Evolutionary conservation across 108 stramenopile genomes (phyloP).

Genomic region (Fragilaria crotonensis): DNA sequence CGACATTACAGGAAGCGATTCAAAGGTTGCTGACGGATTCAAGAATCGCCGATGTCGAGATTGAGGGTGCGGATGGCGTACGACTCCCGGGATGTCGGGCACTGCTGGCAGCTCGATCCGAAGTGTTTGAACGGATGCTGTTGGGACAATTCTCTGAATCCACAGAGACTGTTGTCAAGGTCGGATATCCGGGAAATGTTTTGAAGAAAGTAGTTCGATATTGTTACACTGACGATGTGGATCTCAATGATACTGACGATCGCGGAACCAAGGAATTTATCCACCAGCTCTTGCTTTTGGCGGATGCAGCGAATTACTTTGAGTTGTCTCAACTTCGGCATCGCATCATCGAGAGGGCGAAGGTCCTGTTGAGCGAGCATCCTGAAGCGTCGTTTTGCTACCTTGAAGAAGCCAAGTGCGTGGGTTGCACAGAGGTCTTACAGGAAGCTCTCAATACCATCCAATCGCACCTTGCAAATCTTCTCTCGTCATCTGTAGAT

Average conservation of each 20-base stretch:
- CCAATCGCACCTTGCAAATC: background rate
- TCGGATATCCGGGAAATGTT: slow-evolving; percentile 31
- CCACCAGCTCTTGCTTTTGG: background rate
- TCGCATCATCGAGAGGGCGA: background rate
- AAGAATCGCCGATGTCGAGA: background rate
- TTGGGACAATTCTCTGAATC: slow-evolving; percentile 32
- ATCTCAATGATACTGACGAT: background rate
- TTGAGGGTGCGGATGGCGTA: slow-evolving; percentile 1
- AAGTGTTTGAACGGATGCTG: slow-evolving; percentile 32
- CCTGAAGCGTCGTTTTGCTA: background rate
- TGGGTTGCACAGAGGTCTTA: background rate
- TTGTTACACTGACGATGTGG: slow-evolving; percentile 30
- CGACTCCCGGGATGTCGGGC: slow-evolving; percentile 2
- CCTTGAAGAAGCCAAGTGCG: background rate
- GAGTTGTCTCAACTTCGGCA: background rate
- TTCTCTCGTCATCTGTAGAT: background rate
- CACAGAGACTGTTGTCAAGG: slow-evolving; percentile 10
- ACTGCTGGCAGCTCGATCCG: slow-evolving; percentile 30
- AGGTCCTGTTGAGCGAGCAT: background rate
- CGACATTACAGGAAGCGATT: background rate
- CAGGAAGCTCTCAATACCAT: background rate
- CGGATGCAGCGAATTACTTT: background rate
- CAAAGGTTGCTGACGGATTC: background rate
- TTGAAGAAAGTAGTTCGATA: slow-evolving; percentile 33
- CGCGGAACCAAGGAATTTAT: background rate